Base-by-base conservation (phyloP, 768 basidiomycete species). In the Hemileccinum rubropunctum region DNA sequence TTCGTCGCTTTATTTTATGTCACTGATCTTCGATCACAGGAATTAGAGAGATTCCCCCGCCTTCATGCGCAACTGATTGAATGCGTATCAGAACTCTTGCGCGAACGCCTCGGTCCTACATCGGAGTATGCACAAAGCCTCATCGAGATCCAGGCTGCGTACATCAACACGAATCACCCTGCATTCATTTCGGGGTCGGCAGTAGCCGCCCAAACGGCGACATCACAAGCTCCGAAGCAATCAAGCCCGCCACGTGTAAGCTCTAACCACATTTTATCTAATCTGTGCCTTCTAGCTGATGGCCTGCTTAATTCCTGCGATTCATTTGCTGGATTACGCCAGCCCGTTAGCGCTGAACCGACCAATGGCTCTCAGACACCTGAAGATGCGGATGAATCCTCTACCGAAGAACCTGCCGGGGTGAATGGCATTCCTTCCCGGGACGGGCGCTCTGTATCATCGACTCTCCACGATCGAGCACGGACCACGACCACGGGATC, bases 151-250 rank as follows among this genome's bases (percentile, higher is more conserved):
- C 97, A 99, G 69, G 93, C 93, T 1, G 95, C 97, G 11, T 99
- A 99, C 66, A 98, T 99, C 77, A 99, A 99, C 68, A 98, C 95
- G 49, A 98, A 98, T 67, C 97, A 99, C 66, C 97, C 97, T 6
- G 81, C 90, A 28, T 98, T 98, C 70, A 85, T 95, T 49, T 76
- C 86, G 17, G 88, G 89, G 10, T 88, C 89, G 32, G 81, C 87
- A 37, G 64, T 75, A 10, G 80, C 82, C 51, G 76, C 82, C 45
- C 77, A 81, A 57, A 75, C 81, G 45, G 66, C 72, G 26, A 64
- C 67, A 15, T 53, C 66, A 21, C 62, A 75, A 68, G 58, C 63
- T 21, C 74, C 78, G 39, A 76, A 70, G 59, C 73, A 74, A 20
- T 68, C 67, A 42, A 64, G 68, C 33, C 74, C 76, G 0, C 75